Base-by-base conservation (phyloP, 768 basidiomycete genomes). In the Suillus bovinus region DNA sequence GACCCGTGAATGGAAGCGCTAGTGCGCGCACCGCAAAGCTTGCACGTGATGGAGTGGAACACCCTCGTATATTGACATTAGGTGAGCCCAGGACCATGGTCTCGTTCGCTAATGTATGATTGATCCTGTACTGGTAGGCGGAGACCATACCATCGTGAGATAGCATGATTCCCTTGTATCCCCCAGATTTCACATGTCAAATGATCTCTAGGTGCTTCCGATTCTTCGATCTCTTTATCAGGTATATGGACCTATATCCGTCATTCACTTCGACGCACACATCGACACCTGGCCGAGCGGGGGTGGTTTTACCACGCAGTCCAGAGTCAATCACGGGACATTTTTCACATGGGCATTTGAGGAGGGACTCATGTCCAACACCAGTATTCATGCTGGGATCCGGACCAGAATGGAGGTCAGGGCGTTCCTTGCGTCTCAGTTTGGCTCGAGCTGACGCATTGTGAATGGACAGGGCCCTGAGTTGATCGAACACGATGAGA, bases 341-440 rank as follows among this genome's bases (percentile, higher is more conserved):
- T 93, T 91, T 78, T 93, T 93, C 78, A 85, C 84, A 74, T 77
- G 90, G 44, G 91, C 92, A 0, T 80, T 81, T 46, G 81, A 89
- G 65, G 89, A 91, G 71, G 88, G 89, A 0, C 78, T 91, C 39
- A 83, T 93, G 82, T 74, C 81, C 34, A 84, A 86, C 63, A 81
- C 82, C 49, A 80, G 87, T 63, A 84, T 93, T 31, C 92, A 94
- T 70, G 92, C 86, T 4, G 91, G 92, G 6, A 90, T 93, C 59
- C 79, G 91, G 41, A 89, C 87, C 71, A 89, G 89, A 68, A 76
- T 93, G 52, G 76, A 67, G 4, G 84, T 83, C 59, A 58, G 54
- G 11, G 39, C 20, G 22, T 58, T n/a, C 31, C 59, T 56, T 27
- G 17, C 11, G 29, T 46, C 27, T 39, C 13, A 16, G 22, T 27